These are phyloP conservation scores for Iberis amara DNA, from an alignment of 441 rosid species.

Conservation along the genomic window DNA sequence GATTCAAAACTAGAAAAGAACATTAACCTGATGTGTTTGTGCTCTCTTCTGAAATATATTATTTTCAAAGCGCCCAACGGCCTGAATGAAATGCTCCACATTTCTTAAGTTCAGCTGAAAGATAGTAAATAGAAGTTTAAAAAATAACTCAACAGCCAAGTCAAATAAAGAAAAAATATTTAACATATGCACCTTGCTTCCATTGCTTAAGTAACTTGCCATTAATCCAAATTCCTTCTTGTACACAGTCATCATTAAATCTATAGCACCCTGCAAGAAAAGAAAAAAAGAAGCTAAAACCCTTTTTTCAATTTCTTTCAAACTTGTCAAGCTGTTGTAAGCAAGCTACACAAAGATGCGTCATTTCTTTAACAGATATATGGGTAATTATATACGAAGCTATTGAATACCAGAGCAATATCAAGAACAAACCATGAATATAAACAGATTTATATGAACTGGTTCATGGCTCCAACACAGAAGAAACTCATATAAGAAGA, in stretches of 20 bases:
- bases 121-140: conserved; percentile 4
- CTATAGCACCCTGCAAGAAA: conserved; percentile 79
- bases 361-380: neutral
- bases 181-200: conserved; percentile 54
- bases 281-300: neutral
- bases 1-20: conserved; percentile 8
- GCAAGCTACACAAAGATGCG: conserved; percentile 14
- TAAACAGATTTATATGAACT: neutral
- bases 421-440: neutral
- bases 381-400: neutral
- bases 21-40: conserved; percentile 60
- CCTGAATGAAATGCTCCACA: conserved; percentile 86
- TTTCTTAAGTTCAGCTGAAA: conserved; percentile 64
- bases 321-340: conserved; percentile 1
- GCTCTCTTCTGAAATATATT: conserved; percentile 85
- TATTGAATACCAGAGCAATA: neutral
- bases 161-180: conserved; percentile 12
- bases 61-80: conserved; percentile 81
- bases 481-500: neutral
- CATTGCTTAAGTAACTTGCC: conserved; percentile 70
- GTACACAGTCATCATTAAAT: conserved; percentile 77
- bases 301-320: neutral
- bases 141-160: conserved; percentile 8
- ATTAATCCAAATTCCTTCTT: conserved; percentile 63
- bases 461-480: neutral